Base-by-base conservation (phyloP, 1,139 yeast species). In the Geotrichum carabidarum region DNA sequence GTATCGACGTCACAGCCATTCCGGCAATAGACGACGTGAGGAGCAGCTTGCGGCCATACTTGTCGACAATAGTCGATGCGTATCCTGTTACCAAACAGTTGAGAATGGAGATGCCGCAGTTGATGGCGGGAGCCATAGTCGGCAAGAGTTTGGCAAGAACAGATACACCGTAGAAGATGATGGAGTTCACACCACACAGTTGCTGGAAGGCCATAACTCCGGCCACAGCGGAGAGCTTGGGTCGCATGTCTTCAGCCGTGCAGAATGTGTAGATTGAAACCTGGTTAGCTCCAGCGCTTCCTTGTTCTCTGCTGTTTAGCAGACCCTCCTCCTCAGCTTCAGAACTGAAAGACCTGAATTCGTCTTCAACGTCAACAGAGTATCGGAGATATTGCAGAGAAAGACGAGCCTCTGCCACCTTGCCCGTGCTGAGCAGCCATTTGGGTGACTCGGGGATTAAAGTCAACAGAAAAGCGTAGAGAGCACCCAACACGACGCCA, bases 91-190 rank as follows among this genome's bases (percentile, higher is more conserved):
- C 81, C 1, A 81, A 72, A 31, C 85, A 83, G 66, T 91, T 91
- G 4, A 85, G 78, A 2, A 82, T 63, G 1, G 96, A 86, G 41
- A 93, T 84, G 53, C 83, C 68, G 63, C 93, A 83, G 66, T 89
- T 90, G 58, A 90, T 80, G 35, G 77, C 63, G 8, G 86, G 79
- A 2, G 96, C 85, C 56, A 80, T 76, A 18, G 78, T 72, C 1
- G 97, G 96, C 62, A 87, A 78, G 2, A 86, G 74, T 7, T 80
- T 74, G 17, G 84, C 77, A 54, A 93, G 75, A 3, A 91, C 86
- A 7, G 88, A 80, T 3, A 90, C 96, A 3, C 99, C 98, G 68
- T 91, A 93, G 68, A 91, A 89, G 30, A 91, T 82, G 58, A 93
- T 89, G 0, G 96, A 82, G 69, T 93, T 93, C 66, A 93, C 87